Base-by-base conservation (phyloP, 2,329 filamentous ascomycete species). In the Pyrenochaeta sp. region DNA sequence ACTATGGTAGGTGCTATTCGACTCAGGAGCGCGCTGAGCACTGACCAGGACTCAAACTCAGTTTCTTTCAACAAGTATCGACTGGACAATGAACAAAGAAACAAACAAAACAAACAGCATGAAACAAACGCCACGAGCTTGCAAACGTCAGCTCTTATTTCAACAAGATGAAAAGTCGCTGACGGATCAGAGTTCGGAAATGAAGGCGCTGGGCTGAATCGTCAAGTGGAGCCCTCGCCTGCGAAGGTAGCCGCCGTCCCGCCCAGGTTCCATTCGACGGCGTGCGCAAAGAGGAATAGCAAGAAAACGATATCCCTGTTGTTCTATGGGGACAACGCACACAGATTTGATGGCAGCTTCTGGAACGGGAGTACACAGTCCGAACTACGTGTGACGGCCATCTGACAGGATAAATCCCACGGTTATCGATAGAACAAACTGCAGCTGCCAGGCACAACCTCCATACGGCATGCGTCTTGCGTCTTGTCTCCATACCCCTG, bases 401-500 rank as follows among this genome's bases (percentile, higher is more conserved):
- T 53, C 50, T 43, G 40, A 58, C 56, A 40, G 56, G 42, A 34
- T 48, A 30, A 55, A 48, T 34, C 47, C 30, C 49, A 45, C 34
- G 10, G 8, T 37, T 45, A 52, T 37, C 39, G 43, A 52, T 52
- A 50, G 32, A 52, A 12, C 52, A 58, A 43, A 25, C 15, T 47
- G 50, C 51, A 58, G 50, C 46, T 46, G 47, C 40, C 30, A 12
- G 43, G 34, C 24, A 42, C 40, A 47, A 46, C 28, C 22, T 48
- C 5, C 19, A 34, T 27, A 30, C 44, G 48, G 34, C 53, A 37
- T 46, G 53, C 50, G 57, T 51, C 60, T 61, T 44, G 40, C 54
- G 40, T 47, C 45, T 50, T 48, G 32, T 57, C 50, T 50, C 48
- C 47, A 40, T 55, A 57, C 59, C 59, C 63, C 60, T 62, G 54